These are phyloP conservation scores for Bacidia rubella DNA, from an alignment of 495 filamentous ascomycete species.

Conservation along the genomic window DNA sequence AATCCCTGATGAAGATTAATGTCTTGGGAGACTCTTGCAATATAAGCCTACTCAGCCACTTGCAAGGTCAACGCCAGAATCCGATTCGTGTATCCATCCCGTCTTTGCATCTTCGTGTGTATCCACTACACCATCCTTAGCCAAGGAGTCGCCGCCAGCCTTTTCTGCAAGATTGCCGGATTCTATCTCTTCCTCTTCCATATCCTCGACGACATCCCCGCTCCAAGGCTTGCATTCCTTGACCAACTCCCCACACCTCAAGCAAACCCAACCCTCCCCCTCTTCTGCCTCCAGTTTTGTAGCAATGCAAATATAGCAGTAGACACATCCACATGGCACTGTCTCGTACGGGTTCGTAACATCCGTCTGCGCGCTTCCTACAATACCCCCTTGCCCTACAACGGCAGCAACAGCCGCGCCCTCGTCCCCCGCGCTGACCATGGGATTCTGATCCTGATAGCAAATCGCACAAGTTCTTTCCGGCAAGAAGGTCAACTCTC, in stretches of 20 bases:
- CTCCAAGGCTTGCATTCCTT: slow-evolving; percentile 89
- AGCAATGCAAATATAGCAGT: slow-evolving; percentile 96
- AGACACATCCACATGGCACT: slow-evolving; percentile 80
- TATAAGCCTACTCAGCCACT: neutral
- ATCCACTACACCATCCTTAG: neutral
- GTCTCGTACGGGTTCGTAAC: slow-evolving; percentile 94
- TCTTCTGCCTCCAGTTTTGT: slow-evolving; percentile 82
- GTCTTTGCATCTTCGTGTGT: neutral
- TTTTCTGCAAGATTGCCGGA: neutral
- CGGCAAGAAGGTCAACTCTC: slow-evolving; percentile 69
- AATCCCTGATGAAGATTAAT: neutral
- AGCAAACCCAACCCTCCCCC: slow-evolving; percentile 89
- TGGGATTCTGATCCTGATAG: slow-evolving; percentile 78
- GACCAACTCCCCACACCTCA: slow-evolving; percentile 73
- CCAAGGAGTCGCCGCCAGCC: neutral
- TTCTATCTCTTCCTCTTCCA: neutral
- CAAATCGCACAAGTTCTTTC: slow-evolving; percentile 97
- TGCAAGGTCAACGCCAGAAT: slow-evolving; percentile 3
- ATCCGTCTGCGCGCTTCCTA: slow-evolving; percentile 84
- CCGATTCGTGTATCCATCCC: slow-evolving; percentile 5
- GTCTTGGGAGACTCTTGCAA: neutral
- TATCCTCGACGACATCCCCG: slow-evolving; percentile 64
- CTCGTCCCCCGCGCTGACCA: slow-evolving; percentile 51
- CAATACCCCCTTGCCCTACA: slow-evolving; percentile 51
- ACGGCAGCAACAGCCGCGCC: slow-evolving; percentile 44